phyloP scores from a whole-genome alignment of 2,329 filamentous ascomycete genomes.

The Paecilomyces variotii region DNA sequence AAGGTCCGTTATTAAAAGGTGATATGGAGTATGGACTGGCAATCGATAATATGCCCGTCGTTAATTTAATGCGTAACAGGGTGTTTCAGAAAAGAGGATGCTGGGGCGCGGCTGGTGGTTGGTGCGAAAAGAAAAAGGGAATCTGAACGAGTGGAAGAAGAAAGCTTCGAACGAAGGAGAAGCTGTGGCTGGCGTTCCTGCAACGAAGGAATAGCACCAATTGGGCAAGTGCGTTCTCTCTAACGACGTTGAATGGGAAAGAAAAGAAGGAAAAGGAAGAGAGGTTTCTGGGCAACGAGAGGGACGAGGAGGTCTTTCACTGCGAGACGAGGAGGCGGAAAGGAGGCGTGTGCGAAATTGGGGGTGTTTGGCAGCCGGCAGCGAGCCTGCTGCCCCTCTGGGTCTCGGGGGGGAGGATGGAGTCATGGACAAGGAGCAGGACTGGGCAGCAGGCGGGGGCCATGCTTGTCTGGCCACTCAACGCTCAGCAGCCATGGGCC shows the following conservation, averaged over 20 bases:
- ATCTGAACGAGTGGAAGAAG: conserved; percentile 27
- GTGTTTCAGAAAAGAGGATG: conserved; percentile 8
- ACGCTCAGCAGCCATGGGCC: neutral
- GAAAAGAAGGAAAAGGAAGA: conserved; percentile 3
- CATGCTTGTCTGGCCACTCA: neutral
- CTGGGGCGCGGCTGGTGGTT: conserved; percentile 18
- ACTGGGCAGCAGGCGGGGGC: neutral
- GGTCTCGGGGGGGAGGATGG: neutral
- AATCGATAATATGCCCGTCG: conserved; percentile 2
- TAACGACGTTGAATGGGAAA: neutral
- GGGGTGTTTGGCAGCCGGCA: neutral
- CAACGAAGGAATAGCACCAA: conserved; percentile 17
- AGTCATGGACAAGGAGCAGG: neutral
- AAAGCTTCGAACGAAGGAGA: conserved; percentile 24
- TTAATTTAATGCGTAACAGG: neutral
- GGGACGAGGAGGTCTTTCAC: conserved; percentile 2
- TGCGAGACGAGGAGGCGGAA: conserved; percentile 2
- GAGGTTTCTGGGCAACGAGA: conserved; percentile 3
- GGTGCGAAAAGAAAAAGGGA: conserved; percentile 17
- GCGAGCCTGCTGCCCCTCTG: neutral
- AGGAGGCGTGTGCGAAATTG: neutral
- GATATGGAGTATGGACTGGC: conserved; percentile 1
- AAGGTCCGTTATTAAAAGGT: conserved; percentile 7
- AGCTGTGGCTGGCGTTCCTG: conserved; percentile 15
- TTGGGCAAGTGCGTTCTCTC: conserved; percentile 8